phyloP scores from a whole-genome alignment of 371 early-diverging fungal species.

The Syncephalastrum sp. region DNA sequence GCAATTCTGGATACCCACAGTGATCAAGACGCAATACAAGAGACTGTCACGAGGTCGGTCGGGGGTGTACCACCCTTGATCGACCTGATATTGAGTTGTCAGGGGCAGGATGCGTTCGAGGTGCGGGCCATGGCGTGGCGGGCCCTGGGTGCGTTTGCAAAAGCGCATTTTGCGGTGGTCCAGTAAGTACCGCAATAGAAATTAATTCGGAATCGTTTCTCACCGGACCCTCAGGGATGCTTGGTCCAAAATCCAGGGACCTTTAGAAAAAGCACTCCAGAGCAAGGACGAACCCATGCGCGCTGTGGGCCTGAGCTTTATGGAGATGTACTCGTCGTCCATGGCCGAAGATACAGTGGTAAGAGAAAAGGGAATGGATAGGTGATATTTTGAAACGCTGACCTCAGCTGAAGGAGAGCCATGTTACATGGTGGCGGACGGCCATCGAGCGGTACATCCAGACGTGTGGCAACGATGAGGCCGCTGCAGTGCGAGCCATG shows the following conservation, averaged over 20 bases:
- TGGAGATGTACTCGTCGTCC: slow-evolving; percentile 39
- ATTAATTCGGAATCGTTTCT: background rate
- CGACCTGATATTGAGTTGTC: slow-evolving; percentile 10
- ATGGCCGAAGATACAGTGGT: slow-evolving; percentile 7
- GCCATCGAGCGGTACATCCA: slow-evolving; percentile 51
- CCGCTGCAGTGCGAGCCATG: slow-evolving; percentile 48
- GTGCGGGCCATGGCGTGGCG: slow-evolving; percentile 8
- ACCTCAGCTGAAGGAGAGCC: slow-evolving; percentile 7
- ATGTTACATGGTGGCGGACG: slow-evolving; percentile 49
- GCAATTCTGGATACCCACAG: slow-evolving; percentile 34
- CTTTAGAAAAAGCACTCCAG: slow-evolving; percentile 13
- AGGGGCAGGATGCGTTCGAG: slow-evolving; percentile 8
- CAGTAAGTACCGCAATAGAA: slow-evolving; percentile 9
- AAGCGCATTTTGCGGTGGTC: slow-evolving; percentile 12
- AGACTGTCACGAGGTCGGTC: background rate
- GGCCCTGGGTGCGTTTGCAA: slow-evolving; percentile 7
- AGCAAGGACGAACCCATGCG: slow-evolving; percentile 23
- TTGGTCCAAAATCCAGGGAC: slow-evolving; percentile 13
- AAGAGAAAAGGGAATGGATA: background rate
- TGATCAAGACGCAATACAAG: slow-evolving; percentile 6
- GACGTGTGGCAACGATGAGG: slow-evolving; percentile 38
- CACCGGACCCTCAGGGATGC: slow-evolving; percentile 5
- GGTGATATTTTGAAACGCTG: too few species aligned
- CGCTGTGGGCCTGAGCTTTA: slow-evolving; percentile 34
- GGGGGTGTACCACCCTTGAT: slow-evolving; percentile 8